Conservation (phyloP, 805 yeast genomes). For the Metahyphopichia silvanorum region DNA sequence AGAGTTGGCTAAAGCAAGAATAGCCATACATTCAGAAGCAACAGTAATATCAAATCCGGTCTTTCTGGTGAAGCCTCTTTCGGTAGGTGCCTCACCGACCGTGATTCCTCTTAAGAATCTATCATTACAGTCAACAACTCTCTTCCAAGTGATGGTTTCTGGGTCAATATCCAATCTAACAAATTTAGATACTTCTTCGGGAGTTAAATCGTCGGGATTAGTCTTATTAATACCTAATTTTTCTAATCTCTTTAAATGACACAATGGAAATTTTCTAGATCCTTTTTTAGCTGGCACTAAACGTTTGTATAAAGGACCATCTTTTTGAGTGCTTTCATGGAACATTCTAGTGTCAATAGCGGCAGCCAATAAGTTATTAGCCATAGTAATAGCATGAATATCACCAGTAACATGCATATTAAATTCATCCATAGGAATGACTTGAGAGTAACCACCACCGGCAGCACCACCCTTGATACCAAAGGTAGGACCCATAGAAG, state of each 20-base stretch:
- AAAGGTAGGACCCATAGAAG: constrained; percentile 86
- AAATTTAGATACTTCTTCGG: constrained; percentile 61
- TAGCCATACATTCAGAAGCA: constrained; percentile 86
- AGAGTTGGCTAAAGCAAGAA: constrained; percentile 69
- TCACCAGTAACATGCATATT: constrained; percentile 86
- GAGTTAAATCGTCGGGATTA: constrained; percentile 68
- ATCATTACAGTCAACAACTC: constrained; percentile 84
- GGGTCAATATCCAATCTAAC: constrained; percentile 77
- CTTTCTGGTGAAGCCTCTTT: constrained; percentile 65
- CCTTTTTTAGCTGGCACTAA: constrained; percentile 77
- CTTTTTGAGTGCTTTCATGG: constrained; percentile 76
- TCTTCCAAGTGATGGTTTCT: constrained; percentile 73
- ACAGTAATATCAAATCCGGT: constrained; percentile 85
- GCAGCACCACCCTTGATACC: constrained; percentile 92
- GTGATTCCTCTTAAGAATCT: constrained; percentile 76
- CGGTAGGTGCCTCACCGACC: constrained; percentile 79
- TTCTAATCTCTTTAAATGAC: constrained; percentile 63
- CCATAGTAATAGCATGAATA: constrained; percentile 81
- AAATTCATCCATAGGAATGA: constrained; percentile 86
- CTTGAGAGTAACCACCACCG: constrained; percentile 87
- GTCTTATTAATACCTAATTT: constrained; percentile 69
- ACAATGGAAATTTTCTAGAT: constrained; percentile 58
- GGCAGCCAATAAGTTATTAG: constrained; percentile 77
- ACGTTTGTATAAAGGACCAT: constrained; percentile 69
- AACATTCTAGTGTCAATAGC: constrained; percentile 85